These are phyloP conservation scores for Verticillium dahliae DNA, from an alignment of 2,329 filamentous ascomycete genomes.

Conservation along the genomic window DNA sequence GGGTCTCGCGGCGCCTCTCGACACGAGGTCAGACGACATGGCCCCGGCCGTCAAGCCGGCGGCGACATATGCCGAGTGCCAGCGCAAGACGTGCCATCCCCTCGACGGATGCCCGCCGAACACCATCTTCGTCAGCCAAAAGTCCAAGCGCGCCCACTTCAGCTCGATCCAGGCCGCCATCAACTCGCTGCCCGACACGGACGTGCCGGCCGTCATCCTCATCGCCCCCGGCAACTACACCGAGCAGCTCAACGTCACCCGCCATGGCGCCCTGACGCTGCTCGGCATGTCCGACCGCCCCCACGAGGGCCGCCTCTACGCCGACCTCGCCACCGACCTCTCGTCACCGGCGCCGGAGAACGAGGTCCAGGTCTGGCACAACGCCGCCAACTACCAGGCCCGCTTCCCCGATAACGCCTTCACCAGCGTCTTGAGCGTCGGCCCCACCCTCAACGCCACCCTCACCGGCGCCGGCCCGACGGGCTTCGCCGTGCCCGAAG, in stretches of 20 bases:
- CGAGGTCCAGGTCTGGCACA: slow-evolving; percentile 52
- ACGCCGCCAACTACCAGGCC: slow-evolving; percentile 43
- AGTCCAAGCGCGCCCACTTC: slow-evolving; percentile 26
- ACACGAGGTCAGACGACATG: not conserved
- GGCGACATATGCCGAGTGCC: slow-evolving; percentile 21
- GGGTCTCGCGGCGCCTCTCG: not conserved
- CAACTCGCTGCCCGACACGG: slow-evolving; percentile 30
- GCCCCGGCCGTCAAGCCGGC: slow-evolving; percentile 13
- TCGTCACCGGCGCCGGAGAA: slow-evolving; percentile 30
- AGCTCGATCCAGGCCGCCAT: slow-evolving; percentile 33
- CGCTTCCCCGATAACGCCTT: slow-evolving; percentile 52
- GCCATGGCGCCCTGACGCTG: slow-evolving; percentile 52
- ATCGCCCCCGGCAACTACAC: slow-evolving; percentile 54
- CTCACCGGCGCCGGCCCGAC: slow-evolving; percentile 56
- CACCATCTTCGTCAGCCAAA: slow-evolving; percentile 33
- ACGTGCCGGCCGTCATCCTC: slow-evolving; percentile 45
- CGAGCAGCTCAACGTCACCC: slow-evolving; percentile 61
- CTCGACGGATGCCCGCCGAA: slow-evolving; percentile 30
- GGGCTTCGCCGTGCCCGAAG: slow-evolving; percentile 51
- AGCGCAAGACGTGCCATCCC: slow-evolving; percentile 22
- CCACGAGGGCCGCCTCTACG: slow-evolving; percentile 20
- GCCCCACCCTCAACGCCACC: slow-evolving; percentile 56
- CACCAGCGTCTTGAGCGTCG: slow-evolving; percentile 55
- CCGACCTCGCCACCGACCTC: slow-evolving; percentile 29
- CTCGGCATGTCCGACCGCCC: slow-evolving; percentile 49